Conservation (phyloP, 2,329 filamentous ascomycete species). For the Sclerotinia nivalis region DNA sequence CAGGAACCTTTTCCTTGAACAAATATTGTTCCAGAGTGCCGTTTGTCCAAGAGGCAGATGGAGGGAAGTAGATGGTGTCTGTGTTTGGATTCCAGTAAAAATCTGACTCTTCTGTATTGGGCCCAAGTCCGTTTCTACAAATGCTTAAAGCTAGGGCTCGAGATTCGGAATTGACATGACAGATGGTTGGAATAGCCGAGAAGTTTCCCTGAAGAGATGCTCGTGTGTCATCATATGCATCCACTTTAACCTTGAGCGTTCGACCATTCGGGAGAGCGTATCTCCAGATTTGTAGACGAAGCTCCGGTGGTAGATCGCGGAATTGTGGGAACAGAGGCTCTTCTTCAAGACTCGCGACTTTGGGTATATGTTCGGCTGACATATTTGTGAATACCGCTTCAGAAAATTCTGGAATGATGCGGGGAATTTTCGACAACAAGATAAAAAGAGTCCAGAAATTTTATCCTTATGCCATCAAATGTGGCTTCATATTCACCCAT, state of each 20-base stretch:
- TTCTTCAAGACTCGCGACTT: neutral
- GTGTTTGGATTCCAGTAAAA: slow-evolving; percentile 18
- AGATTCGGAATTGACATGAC: slow-evolving; percentile 24
- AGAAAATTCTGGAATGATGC: neutral
- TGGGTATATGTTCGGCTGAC: neutral
- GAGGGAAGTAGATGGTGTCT: slow-evolving; percentile 14
- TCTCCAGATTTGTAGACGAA: slow-evolving; percentile 1
- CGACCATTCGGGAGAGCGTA: slow-evolving; percentile 8
- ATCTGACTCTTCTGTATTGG: neutral
- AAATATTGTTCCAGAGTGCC: slow-evolving; percentile 6
- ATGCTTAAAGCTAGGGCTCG: neutral
- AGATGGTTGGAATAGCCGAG: slow-evolving; percentile 29
- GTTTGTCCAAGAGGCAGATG: slow-evolving; percentile 6
- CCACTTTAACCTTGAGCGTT: slow-evolving; percentile 5
- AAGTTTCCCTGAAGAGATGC: slow-evolving; percentile 13
- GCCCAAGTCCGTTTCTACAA: neutral
- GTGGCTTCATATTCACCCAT: neutral
- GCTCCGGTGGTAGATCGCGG: neutral
- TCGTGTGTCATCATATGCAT: neutral
- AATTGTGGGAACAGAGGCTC: neutral
- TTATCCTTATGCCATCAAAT: neutral
- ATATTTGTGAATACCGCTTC: neutral
- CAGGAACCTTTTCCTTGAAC: neutral
- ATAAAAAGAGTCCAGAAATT: neutral
- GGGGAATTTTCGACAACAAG: neutral